These are phyloP conservation scores for Saccharomycopsis sp. DNA, from an alignment of 805 yeast species.

Conservation along the genomic window DNA sequence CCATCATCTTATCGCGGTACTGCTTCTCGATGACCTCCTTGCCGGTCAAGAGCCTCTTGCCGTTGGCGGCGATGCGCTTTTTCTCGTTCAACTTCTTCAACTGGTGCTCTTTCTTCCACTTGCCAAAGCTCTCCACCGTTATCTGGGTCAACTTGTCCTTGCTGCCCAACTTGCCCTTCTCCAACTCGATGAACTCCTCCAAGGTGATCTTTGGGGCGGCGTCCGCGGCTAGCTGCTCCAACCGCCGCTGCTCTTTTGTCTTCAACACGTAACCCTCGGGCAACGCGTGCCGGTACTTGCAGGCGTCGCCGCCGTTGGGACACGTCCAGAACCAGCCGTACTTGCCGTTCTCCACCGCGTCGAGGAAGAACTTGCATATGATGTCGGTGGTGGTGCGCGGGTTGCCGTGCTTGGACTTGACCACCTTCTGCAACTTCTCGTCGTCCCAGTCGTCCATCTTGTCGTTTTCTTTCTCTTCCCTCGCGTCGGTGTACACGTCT, in stretches of 20 bases:
- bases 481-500: slow-evolving; percentile 86
- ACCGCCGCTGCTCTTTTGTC: slow-evolving; percentile 89
- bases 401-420: slow-evolving; percentile 88
- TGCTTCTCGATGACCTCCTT: slow-evolving; percentile 57
- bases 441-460: slow-evolving; percentile 98
- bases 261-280: slow-evolving; percentile 96
- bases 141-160: slow-evolving; percentile 71
- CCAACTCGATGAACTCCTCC: slow-evolving; percentile 93
- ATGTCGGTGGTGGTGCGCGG: slow-evolving; percentile 89
- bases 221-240: slow-evolving; percentile 79
- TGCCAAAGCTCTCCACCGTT: slow-evolving; percentile 65
- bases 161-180: slow-evolving; percentile 74
- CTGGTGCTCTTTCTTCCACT: slow-evolving; percentile 72
- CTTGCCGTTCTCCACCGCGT: slow-evolving; percentile 93
- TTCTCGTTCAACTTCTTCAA: slow-evolving; percentile 42
- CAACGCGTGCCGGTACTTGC: slow-evolving; percentile 90
- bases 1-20: slow-evolving; percentile 42
- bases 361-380: slow-evolving; percentile 88
- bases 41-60: slow-evolving; percentile 51
- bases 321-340: slow-evolving; percentile 99
- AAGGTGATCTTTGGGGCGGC: slow-evolving; percentile 82
- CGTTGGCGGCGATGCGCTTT: slow-evolving; percentile 31
- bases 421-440: slow-evolving; percentile 80
- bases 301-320: slow-evolving; percentile 86
- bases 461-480: slow-evolving; percentile 63